Base-by-base conservation (phyloP, 176 grass and related monocot species). In the Bothriochloa decipiens region DNA sequence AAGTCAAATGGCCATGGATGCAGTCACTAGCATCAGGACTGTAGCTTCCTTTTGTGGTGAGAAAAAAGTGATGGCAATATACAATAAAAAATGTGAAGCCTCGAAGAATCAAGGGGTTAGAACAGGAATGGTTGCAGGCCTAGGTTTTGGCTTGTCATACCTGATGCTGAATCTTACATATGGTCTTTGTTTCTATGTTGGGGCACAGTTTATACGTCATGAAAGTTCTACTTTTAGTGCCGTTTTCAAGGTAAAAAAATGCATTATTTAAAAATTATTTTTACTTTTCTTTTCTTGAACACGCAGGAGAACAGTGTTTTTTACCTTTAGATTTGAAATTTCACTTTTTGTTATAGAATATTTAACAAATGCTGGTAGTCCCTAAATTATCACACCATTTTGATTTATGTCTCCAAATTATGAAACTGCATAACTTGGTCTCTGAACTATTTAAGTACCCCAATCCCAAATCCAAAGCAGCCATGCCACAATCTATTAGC, bases 61-160 rank as follows among this genome's bases (percentile, higher is more conserved):
- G 49, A 80, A 95, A 77, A 87, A 71, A 75, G 29, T 95, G 72
- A 88, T 86, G 76, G n/a, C 28, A 78, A 90, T 81, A 12, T 95
- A 95, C 40, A 58, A 90, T 62, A 11, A 41, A 1, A 95, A 95
- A 87, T 95, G 93, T 74, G 53, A 92, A 80, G 90, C 83, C 16
- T 91, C 93, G 1, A 86, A 60, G 87, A 88, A 78, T 18, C 90
- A 92, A 52, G 93, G 90, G 13, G 32, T 90, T 26, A 81, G 85
- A 77, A 78, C 83, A 72, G 93, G 93, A 80, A 63, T 91, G 42
- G 77, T 88, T 37, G 84, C 87, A 35, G 93, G 90, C 78, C 41
- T 92, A 55, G 93, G 93, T 28, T 95, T 90, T 86, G 93, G 93
- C 74, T 86, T 92, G 75, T 90, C 93, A 11, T 90, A 74, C 81